These are phyloP conservation scores for Paraconiothyrium brasiliense DNA, from an alignment of 2,329 filamentous ascomycete genomes.

Conservation along the genomic window DNA sequence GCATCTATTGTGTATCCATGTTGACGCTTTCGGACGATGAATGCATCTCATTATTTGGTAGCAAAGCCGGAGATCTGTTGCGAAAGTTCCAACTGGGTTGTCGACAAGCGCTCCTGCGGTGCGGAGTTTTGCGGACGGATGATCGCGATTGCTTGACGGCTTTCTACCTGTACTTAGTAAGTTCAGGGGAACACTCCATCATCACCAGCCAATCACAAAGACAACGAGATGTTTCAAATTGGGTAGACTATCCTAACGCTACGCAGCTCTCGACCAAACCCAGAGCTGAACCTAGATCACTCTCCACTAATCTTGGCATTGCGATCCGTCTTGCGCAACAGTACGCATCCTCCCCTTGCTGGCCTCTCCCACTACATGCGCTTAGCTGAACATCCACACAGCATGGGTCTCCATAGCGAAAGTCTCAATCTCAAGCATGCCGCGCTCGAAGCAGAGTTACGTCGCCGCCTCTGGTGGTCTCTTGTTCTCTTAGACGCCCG, in stretches of 20 bases:
- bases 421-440: constrained; percentile 58
- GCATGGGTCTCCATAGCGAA: constrained; percentile 70
- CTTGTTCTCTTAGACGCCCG: constrained; percentile 67
- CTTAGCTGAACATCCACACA: not conserved
- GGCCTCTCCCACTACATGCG: not conserved
- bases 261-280: constrained; percentile 64
- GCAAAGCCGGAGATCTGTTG: constrained; percentile 62
- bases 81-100: constrained; percentile 67
- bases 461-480: constrained; percentile 70
- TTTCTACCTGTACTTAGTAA: constrained; percentile 64
- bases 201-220: not conserved
- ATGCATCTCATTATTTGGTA: constrained; percentile 61
- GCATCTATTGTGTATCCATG: constrained; percentile 43
- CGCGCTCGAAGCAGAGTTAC: constrained; percentile 67
- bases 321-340: constrained; percentile 67
- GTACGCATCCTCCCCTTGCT: not conserved
- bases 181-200: constrained; percentile 22
- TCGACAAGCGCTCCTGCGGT: constrained; percentile 68
- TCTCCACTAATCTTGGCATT: constrained; percentile 66
- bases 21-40: constrained; percentile 66
- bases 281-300: constrained; percentile 54
- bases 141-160: constrained; percentile 65
- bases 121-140: constrained; percentile 64
- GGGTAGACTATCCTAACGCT: constrained; percentile 7
- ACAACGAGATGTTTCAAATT: too few species aligned